phyloP scores from a whole-genome alignment of 2,329 filamentous ascomycete genomes.

The Beauveria varroae region DNA sequence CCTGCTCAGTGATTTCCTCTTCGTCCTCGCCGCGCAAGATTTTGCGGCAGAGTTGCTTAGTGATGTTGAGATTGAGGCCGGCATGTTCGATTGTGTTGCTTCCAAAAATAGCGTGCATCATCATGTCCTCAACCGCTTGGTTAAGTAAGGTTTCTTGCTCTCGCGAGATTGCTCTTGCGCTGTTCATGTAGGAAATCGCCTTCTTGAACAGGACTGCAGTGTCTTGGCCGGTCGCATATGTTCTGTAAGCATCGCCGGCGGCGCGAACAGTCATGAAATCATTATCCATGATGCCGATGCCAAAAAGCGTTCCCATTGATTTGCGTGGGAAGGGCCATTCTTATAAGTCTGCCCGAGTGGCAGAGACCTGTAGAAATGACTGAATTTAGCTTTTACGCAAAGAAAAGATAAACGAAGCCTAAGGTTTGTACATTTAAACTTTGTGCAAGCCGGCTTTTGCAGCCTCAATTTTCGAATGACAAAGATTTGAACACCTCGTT shows the following conservation, averaged over 20 bases:
- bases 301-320: no score
- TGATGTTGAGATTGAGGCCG: slow-evolving; percentile 14
- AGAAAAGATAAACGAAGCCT: no score
- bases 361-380: no score
- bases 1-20: not conserved
- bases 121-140: slow-evolving; percentile 12
- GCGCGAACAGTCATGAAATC: not conserved
- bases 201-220: not conserved
- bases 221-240: not conserved
- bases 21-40: slow-evolving; percentile 13
- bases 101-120: slow-evolving; percentile 18
- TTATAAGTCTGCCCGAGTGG: no score
- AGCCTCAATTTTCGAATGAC: no score
- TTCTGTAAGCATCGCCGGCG: not conserved
- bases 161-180: not conserved
- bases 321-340: no score
- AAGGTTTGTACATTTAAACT: no score
- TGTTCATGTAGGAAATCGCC: not conserved
- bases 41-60: slow-evolving; percentile 14
- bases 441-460: no score
- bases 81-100: slow-evolving; percentile 21
- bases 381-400: no score
- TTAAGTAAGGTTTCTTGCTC: not conserved
- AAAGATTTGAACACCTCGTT: no score
- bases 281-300: not conserved